Evolutionary conservation across 2,329 filamentous ascomycete genomes (phyloP).

Genomic region (Tolypocladium cylindrosporum): DNA sequence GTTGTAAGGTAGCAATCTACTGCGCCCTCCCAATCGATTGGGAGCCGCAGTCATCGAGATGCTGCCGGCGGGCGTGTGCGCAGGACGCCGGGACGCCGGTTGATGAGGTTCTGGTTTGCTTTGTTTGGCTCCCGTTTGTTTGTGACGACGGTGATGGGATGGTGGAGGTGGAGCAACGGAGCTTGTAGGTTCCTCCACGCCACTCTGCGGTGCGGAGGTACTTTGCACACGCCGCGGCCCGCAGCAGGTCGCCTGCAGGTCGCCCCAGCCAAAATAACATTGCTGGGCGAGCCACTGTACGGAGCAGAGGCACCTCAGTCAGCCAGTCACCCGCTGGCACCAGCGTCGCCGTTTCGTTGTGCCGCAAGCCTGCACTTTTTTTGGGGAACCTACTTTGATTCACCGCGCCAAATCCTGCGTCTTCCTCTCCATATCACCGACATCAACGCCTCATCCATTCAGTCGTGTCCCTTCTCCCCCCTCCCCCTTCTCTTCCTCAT

Average conservation of each 20-base stretch:
- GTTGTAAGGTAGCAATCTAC: not conserved
- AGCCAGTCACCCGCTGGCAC: not conserved
- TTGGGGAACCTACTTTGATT: conserved; percentile 14
- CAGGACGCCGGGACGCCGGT: not conserved
- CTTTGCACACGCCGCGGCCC: not conserved
- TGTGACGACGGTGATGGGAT: not conserved
- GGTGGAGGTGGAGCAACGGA: no score
- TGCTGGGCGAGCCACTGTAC: not conserved
- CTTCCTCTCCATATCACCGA: conserved; percentile 16
- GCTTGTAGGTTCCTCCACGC: not conserved
- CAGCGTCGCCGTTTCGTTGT: not conserved
- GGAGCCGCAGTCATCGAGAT: not conserved
- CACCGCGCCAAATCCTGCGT: conserved; percentile 19
- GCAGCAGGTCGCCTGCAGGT: not conserved
- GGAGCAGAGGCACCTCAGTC: not conserved
- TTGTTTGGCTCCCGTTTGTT: not conserved
- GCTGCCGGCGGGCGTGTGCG: not conserved
- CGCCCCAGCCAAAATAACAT: not conserved
- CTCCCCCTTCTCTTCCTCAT: conserved; percentile 8
- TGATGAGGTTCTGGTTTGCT: not conserved
- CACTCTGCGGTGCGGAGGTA: not conserved
- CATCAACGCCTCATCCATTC: conserved; percentile 8
- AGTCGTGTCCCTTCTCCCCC: conserved; percentile 6
- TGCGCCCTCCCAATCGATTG: not conserved
- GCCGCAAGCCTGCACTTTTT: conserved; percentile 12